phyloP scores from a whole-genome alignment of 805 yeast genomes.

The Geotrichum ghanense region DNA sequence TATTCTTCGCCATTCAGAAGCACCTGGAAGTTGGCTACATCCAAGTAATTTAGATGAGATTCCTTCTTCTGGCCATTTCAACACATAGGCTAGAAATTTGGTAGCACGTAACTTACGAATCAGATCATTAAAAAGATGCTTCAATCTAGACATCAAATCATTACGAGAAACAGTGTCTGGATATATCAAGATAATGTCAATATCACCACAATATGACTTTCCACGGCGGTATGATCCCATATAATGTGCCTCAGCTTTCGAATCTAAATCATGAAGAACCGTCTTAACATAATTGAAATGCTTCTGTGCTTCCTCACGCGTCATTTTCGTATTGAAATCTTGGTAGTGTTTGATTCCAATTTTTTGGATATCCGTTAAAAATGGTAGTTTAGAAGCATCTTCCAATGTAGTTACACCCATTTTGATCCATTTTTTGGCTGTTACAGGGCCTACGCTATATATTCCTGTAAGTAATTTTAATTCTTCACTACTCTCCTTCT shows the following conservation, averaged over 20 bases:
- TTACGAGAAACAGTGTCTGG: slow-evolving; percentile 16
- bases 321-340: slow-evolving; percentile 36
- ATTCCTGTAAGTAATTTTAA: slow-evolving; percentile 30
- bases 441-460: slow-evolving; percentile 38
- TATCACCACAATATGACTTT: slow-evolving; percentile 36
- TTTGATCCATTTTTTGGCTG: slow-evolving; percentile 31
- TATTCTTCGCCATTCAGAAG: slow-evolving; percentile 36
- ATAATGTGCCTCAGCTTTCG: slow-evolving; percentile 26
- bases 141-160: slow-evolving; percentile 14
- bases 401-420: slow-evolving; percentile 30
- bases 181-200: slow-evolving; percentile 38
- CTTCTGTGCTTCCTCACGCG: slow-evolving; percentile 33
- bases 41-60: slow-evolving; percentile 6
- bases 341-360: slow-evolving; percentile 36
- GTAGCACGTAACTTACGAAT: slow-evolving; percentile 15
- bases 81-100: neutral
- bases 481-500: slow-evolving; percentile 12
- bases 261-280: slow-evolving; percentile 24
- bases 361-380: slow-evolving; percentile 23
- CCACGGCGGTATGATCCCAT: slow-evolving; percentile 48
- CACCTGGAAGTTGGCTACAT: slow-evolving; percentile 16
- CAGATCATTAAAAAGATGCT: slow-evolving; percentile 16
- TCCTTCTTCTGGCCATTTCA: neutral
- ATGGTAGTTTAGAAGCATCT: slow-evolving; percentile 25
- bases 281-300: slow-evolving; percentile 29